A percentile compares a stretch with the other conserved stretches of the same genome.
Evolutionary conservation across 306 rosid genomes (phyloP).

Genomic region (Cicer yamashitae): DNA sequence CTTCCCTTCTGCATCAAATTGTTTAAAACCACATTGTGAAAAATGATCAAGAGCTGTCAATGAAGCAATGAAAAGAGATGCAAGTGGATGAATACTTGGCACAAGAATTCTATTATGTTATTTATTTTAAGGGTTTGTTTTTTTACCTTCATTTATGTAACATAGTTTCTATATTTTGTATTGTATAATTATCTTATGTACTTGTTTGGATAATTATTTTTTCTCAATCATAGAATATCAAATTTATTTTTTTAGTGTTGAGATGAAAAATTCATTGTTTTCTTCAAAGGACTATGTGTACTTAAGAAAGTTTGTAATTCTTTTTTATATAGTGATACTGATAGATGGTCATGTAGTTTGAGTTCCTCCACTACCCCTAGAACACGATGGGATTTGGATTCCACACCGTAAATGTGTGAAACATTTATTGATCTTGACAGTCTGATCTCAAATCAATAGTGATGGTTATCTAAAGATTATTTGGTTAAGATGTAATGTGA

Average conservation of each 20-base stretch:
- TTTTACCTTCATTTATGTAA: conserved; percentile 40
- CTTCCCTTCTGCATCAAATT: conserved; percentile 26
- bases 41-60: conserved; percentile 26
- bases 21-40: neutral
- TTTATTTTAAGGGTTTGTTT: conserved; percentile 24
- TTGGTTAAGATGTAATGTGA: no score
- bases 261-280: conserved; percentile 20
- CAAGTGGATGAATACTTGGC: conserved; percentile 36
- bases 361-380: neutral
- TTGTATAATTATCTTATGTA: conserved; percentile 46
- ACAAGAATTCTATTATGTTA: conserved; percentile 35
- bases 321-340: neutral
- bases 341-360: neutral
- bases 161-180: conserved; percentile 29
- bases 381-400: no score
- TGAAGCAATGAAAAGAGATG: conserved; percentile 35
- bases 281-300: neutral
- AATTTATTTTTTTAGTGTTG: conserved; percentile 51
- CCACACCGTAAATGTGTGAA: no score
- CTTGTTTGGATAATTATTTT: conserved; percentile 41
- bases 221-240: conserved; percentile 15
- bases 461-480: no score
- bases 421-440: no score
- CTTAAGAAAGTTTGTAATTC: neutral
- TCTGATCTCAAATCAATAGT: no score